A percentile compares a stretch with the other conserved stretches of the same genome.
Evolutionary conservation across 441 rosid species (phyloP).

Genomic region (Lepidium campestre): DNA sequence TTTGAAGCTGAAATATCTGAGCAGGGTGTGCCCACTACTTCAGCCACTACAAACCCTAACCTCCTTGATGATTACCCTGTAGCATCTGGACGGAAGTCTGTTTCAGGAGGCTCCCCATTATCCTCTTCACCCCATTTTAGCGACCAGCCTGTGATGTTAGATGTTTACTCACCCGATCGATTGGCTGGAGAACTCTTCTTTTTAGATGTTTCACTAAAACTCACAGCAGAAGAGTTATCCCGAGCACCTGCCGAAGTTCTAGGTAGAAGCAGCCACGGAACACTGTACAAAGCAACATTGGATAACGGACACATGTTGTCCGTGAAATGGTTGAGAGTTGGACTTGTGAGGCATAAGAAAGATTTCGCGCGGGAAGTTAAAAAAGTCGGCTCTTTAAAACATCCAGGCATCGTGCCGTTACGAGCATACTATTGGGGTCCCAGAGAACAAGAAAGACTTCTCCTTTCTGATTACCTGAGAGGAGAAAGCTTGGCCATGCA

Average conservation of each 20-base stretch:
- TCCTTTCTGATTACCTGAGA: slow-evolving; percentile 68
- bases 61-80: slow-evolving; percentile 50
- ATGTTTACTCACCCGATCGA: slow-evolving; percentile 88
- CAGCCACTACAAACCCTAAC: slow-evolving; percentile 44
- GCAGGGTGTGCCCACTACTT: slow-evolving; percentile 39
- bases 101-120: slow-evolving; percentile 73
- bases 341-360: slow-evolving; percentile 82
- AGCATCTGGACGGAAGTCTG: slow-evolving; percentile 69
- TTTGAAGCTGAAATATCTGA: slow-evolving; percentile 54
- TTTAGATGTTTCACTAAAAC: slow-evolving; percentile 61
- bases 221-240: slow-evolving; percentile 87
- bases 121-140: slow-evolving; percentile 72
- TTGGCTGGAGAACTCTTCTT: slow-evolving; percentile 88
- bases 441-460: slow-evolving; percentile 92
- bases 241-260: slow-evolving; percentile 98
- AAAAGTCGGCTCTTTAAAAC: slow-evolving; percentile 66
- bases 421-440: slow-evolving; percentile 97
- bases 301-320: slow-evolving; percentile 74
- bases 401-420: slow-evolving; percentile 70
- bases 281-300: slow-evolving; percentile 87
- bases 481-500: slow-evolving; percentile 90
- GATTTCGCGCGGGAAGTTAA: slow-evolving; percentile 85
- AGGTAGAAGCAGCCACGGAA: slow-evolving; percentile 97
- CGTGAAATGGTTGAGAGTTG: slow-evolving; percentile 95
- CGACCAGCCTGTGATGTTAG: slow-evolving; percentile 62